Evolutionary conservation across 345 rosid genomes (phyloP).

Genomic region (Corchorus olitorius): DNA sequence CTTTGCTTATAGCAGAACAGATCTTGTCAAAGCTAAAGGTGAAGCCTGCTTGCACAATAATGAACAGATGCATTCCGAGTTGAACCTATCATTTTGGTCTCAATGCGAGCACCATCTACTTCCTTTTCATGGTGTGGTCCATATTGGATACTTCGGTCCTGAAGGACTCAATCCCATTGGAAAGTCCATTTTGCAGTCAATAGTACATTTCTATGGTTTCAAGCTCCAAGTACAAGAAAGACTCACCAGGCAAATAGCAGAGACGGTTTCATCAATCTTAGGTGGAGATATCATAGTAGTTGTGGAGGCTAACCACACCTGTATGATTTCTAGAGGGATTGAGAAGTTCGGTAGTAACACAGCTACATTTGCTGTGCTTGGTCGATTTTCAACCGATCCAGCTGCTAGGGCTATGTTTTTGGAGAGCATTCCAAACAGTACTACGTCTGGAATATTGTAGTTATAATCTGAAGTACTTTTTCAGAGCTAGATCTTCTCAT

Average conservation of each 20-base stretch:
- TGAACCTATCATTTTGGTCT: slow-evolving; percentile 81
- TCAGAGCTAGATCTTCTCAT: background rate
- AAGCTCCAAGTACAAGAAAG: slow-evolving; percentile 99
- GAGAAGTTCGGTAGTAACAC: slow-evolving; percentile 94
- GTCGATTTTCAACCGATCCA: slow-evolving; percentile 66
- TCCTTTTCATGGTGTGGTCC: slow-evolving; percentile 93
- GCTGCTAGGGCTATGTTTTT: slow-evolving; percentile 62
- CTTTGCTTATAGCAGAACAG: slow-evolving; percentile 34
- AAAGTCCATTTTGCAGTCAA: slow-evolving; percentile 61
- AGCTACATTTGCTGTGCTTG: slow-evolving; percentile 76
- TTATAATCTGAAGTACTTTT: background rate
- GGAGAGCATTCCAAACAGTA: slow-evolving; percentile 50
- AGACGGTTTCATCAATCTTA: slow-evolving; percentile 62
- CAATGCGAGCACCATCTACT: slow-evolving; percentile 97
- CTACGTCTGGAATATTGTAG: slow-evolving; percentile 27
- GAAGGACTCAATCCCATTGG: slow-evolving; percentile 52
- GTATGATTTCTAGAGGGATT: slow-evolving; percentile 96
- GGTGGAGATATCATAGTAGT: slow-evolving; percentile 92
- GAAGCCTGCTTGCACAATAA: slow-evolving; percentile 31
- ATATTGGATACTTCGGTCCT: slow-evolving; percentile 64
- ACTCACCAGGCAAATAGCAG: slow-evolving; percentile 85
- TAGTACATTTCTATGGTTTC: slow-evolving; percentile 84
- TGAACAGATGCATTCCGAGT: slow-evolving; percentile 56
- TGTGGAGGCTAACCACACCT: slow-evolving; percentile 85
- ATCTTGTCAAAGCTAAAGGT: slow-evolving; percentile 34